Conservation (phyloP, 768 basidiomycete genomes). For the Suillus fuscotomentosus region DNA sequence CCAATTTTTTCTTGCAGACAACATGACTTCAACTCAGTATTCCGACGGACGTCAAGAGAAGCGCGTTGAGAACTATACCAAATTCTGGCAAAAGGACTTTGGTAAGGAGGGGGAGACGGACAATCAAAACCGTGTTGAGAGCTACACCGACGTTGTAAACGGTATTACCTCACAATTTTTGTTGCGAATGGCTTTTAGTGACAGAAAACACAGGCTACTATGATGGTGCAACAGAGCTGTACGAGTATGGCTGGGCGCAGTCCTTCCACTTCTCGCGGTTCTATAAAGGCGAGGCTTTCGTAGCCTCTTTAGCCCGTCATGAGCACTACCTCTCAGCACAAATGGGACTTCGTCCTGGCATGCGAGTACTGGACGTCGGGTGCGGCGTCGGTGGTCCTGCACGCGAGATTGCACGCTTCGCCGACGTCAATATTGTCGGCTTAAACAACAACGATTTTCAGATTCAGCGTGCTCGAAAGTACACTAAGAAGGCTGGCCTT, state of each 20-base stretch:
- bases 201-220: constrained; percentile 72
- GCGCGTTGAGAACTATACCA: constrained; percentile 83
- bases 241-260: constrained; percentile 91
- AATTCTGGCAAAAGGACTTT: constrained; percentile 89
- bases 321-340: constrained; percentile 95
- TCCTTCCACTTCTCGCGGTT: constrained; percentile 98
- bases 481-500: constrained; percentile 76
- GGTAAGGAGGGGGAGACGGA: constrained; percentile 64
- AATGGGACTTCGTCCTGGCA: constrained; percentile 82
- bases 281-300: constrained; percentile 84
- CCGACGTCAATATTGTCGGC: constrained; percentile 81
- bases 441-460: constrained; percentile 98
- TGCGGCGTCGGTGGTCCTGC: constrained; percentile 99
- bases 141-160: constrained; percentile 93
- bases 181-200: not conserved
- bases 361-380: constrained; percentile 97
- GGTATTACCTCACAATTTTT: constrained; percentile 41
- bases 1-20: not conserved
- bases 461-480: constrained; percentile 78
- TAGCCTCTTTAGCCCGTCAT: constrained; percentile 77
- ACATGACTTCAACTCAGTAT: constrained; percentile 24
- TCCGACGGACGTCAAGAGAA: constrained; percentile 59
- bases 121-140: constrained; percentile 70
- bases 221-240: constrained; percentile 92
- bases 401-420: constrained; percentile 89